phyloP scores from a whole-genome alignment of 768 basidiomycete species.

The Mycena venus region DNA sequence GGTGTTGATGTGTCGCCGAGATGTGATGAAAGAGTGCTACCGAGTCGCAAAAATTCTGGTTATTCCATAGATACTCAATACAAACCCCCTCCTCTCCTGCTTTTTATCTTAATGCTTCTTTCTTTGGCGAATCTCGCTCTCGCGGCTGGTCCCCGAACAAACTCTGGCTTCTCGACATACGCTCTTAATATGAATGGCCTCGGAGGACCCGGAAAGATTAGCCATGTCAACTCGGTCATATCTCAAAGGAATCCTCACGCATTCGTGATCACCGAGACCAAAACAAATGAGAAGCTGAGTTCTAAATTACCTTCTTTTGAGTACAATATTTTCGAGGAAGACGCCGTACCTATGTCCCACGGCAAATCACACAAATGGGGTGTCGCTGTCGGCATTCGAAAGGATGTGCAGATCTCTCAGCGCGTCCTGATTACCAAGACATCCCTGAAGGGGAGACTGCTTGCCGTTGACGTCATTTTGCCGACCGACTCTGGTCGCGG shows the following conservation, averaged over 20 bases:
- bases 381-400: not conserved
- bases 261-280: slow-evolving; percentile 12
- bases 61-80: not conserved
- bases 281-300: slow-evolving; percentile 22
- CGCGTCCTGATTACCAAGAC: not conserved
- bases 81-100: not conserved
- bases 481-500: not conserved
- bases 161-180: not conserved
- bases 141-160: not conserved
- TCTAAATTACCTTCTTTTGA: slow-evolving; percentile 8
- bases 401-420: not conserved
- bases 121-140: not conserved
- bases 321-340: slow-evolving; percentile 17
- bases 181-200: slow-evolving; percentile 6
- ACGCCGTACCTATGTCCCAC: not conserved
- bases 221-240: slow-evolving; percentile 9
- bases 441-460: not conserved
- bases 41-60: slow-evolving; percentile 23
- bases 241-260: not conserved
- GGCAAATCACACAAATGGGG: slow-evolving; percentile 10
- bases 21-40: not conserved
- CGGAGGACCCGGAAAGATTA: not conserved
- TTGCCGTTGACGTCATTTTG: not conserved
- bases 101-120: not conserved
- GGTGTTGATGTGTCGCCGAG: not conserved